Conservation (phyloP, 1,139 yeast species). For the Candida albicans region DNA sequence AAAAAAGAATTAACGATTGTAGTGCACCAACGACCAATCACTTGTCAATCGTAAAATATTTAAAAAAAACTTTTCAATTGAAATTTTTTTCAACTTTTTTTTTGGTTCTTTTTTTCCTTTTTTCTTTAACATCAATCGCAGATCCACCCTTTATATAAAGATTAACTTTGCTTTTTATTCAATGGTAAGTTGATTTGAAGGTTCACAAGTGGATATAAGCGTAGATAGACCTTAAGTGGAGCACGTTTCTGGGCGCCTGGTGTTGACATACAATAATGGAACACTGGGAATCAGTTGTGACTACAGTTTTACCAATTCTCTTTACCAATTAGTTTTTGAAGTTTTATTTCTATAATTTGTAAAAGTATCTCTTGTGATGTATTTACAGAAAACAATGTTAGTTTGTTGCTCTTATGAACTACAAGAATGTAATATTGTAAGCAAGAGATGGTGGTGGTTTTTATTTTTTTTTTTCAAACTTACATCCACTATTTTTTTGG, state of each 20-base stretch:
- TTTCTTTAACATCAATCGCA: conserved; percentile 47
- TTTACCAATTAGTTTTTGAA: no score
- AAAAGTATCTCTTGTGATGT: no score
- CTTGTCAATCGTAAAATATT: no score
- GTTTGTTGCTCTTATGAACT: no score
- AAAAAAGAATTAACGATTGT: not conserved
- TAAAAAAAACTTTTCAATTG: no score
- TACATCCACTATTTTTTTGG: not conserved
- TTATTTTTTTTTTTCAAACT: no score
- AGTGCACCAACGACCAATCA: no score
- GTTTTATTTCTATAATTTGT: no score
- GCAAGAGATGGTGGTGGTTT: no score
- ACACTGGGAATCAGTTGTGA: conserved; percentile 59
- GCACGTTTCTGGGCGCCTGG: conserved; percentile 64
- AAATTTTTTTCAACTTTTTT: conserved; percentile 3
- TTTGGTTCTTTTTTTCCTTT: conserved; percentile 1
- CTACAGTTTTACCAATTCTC: conserved; percentile 29
- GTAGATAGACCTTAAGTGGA: conserved; percentile 43
- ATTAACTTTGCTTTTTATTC: conserved; percentile 20
- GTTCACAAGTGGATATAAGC: conserved; percentile 35
- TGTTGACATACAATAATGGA: conserved; percentile 46
- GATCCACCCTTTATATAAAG: conserved; percentile 36
- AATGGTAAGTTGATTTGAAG: conserved; percentile 19
- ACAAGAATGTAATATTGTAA: no score
- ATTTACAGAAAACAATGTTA: no score